phyloP scores from a whole-genome alignment of 1,139 yeast genomes.

The Wickerhamomyces sp. region DNA sequence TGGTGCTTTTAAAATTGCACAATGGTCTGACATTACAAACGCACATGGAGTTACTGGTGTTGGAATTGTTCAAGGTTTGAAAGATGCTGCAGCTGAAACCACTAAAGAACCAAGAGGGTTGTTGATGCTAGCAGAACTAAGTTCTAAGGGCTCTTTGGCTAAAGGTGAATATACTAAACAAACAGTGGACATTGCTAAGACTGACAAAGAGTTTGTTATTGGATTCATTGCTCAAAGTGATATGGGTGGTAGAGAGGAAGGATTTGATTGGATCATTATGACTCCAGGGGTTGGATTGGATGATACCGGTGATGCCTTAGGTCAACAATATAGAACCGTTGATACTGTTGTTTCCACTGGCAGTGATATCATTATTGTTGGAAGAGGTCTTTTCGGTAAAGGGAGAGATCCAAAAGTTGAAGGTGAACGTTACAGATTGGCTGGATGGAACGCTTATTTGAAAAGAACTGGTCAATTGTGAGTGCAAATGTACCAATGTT shows the following conservation, averaged over 20 bases:
- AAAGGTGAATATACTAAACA: slow-evolving; percentile 83
- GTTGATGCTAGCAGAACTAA: slow-evolving; percentile 91
- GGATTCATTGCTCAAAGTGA: slow-evolving; percentile 94
- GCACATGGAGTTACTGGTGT: slow-evolving; percentile 98
- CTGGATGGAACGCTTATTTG: slow-evolving; percentile 90
- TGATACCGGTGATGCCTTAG: slow-evolving; percentile 93
- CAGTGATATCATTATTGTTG: slow-evolving; percentile 91
- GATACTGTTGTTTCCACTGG: slow-evolving; percentile 79
- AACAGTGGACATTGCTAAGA: slow-evolving; percentile 86
- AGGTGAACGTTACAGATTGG: slow-evolving; percentile 82
- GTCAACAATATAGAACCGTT: slow-evolving; percentile 95
- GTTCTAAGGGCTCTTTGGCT: slow-evolving; percentile 90
- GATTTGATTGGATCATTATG: slow-evolving; percentile 92
- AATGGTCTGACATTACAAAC: slow-evolving; percentile 96
- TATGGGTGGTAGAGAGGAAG: slow-evolving; percentile 79
- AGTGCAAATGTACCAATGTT: not conserved
- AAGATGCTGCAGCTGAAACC: slow-evolving; percentile 73
- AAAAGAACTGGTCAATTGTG: slow-evolving; percentile 29
- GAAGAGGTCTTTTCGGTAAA: slow-evolving; percentile 94
- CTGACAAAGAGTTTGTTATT: slow-evolving; percentile 83
- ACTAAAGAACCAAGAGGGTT: slow-evolving; percentile 76
- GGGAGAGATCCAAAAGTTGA: slow-evolving; percentile 88
- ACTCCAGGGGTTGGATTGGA: slow-evolving; percentile 99
- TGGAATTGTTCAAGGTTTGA: slow-evolving; percentile 86
- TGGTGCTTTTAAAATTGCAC: slow-evolving; percentile 83